Evolutionary conservation across 495 filamentous ascomycete genomes (phyloP), one percentile per base, ranked within the genome.

Genomic region (Aspergillus egyptiacus): DNA sequence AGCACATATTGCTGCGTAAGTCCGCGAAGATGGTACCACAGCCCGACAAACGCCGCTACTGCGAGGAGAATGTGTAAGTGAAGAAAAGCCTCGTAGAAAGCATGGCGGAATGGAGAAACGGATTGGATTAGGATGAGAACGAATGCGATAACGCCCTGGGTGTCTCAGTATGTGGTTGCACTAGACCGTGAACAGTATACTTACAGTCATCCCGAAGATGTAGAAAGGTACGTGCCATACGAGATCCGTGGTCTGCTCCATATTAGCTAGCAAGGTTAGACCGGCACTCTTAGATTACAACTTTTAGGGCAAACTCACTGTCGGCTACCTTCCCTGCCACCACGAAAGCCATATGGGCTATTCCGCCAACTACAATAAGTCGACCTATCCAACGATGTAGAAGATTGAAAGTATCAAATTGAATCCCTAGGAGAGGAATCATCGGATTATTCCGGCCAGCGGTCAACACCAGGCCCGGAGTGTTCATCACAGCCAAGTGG

Each of bases 61-160:
- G 71, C 77, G 8, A 76, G 33, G 2, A 75, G 46, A n/a, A 76
- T 72, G 50, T 82, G 78, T 15, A 71, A 56, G 55, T 76, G 73
- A 35, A 80, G 69, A 48, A 82, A 82, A 8, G 72, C 68, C 51
- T 82, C 78, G 56, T 82, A 81, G 53, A 79, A 80, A 9, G 76
- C 70, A 57, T 80, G 78, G 36, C 78, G 73, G 18, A 76, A 34
- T 15, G 77, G 74, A 34, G 77, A 76, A 40, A 71, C 53, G 11
- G 78, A 73, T 54, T 76, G 69, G 24, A 81, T 27, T 30, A 66
- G 55, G 15, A 81, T 74, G 53, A 72, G 56, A 17, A 73, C 35
- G 48, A 81, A 79, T 25, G 62, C 63, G 22, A 70, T 63, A 1
- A 72, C 56, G 10, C 68, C 62, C 69, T 72, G 8, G 14, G 30